Conservation (phyloP, 2,329 filamentous ascomycete species). For the Trichoderma koningii region DNA sequence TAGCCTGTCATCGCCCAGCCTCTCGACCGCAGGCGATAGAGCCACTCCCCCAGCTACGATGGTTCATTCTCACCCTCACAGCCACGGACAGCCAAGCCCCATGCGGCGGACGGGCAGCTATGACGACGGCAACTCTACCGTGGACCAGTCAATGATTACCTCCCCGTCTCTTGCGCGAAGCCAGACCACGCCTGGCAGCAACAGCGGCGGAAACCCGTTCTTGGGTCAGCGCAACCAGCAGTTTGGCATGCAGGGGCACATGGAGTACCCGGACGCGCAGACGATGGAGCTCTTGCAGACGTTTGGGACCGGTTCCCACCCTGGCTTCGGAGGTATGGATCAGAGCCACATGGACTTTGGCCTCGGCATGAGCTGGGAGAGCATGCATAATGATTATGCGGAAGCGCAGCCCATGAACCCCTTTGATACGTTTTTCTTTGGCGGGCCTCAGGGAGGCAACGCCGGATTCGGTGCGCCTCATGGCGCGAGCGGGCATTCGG, state of each 20-base stretch:
- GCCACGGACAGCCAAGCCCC: conserved; percentile 38
- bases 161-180: conserved; percentile 48
- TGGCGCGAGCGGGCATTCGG: conserved; percentile 12
- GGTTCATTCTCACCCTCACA: conserved; percentile 34
- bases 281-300: conserved; percentile 57
- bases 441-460: conserved; percentile 49
- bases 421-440: conserved; percentile 75
- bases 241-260: conserved; percentile 40
- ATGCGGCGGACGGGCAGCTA: conserved; percentile 36
- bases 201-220: conserved; percentile 33
- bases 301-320: conserved; percentile 42
- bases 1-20: conserved; percentile 45
- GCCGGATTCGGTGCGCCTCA: conserved; percentile 33
- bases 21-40: conserved; percentile 44
- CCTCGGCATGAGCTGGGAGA: conserved; percentile 66
- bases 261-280: conserved; percentile 52
- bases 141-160: conserved; percentile 49
- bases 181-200: conserved; percentile 40
- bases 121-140: conserved; percentile 35
- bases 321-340: conserved; percentile 41
- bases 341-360: conserved; percentile 63
- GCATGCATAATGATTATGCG: conserved; percentile 63
- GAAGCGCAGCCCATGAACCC: conserved; percentile 65
- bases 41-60: conserved; percentile 46
- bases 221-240: conserved; percentile 28